Base-by-base conservation (phyloP, 768 basidiomycete genomes). In the Rhizopogon vinicolor region DNA sequence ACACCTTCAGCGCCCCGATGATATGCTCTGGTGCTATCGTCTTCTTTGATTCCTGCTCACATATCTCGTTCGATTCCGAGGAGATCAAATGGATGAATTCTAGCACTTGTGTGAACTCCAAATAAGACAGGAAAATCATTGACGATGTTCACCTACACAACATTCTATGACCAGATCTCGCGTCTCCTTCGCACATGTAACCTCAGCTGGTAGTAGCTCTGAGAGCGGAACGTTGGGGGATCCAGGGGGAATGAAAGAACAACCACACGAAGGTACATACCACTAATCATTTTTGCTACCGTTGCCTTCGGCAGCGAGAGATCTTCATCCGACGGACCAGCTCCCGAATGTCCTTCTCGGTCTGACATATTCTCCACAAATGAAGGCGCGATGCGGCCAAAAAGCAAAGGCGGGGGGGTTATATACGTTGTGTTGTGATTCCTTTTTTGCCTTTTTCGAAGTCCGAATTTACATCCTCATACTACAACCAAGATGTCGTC, bases 1-100 rank as follows among this genome's bases (percentile, higher is more conserved):
- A 51, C 54, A 91, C 95, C 76, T 93, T 93, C 54, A 99, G 77
- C 5, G 97, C 97, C 22, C 81, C 76, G 31, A 98, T 88, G 43
- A 98, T 94, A 67, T 99, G 97, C 63, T 99, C 97, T 1, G 97
- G 97, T 5, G 93, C 90, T 63, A 99, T 98, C 1, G 97, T 99
- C 77, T 99, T 99, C 78, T 97, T 98, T 25, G 93, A 92, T 67
- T 96, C 94, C 68, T 93, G 88, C 67, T 98, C 97, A 66, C 97
- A 99, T 58, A 98, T 92, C 61, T 98, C 93, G 69, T 98, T 98
- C 51, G 97, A 93, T 68, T 98, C 93, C 8, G 94, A 93, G 16
- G 97, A 96, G 68, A 99, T 89, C 71, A 98, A 74, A 69, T 98
- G 93, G 58, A 99, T 95, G 70, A 98, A 99, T 78, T 99, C 97